phyloP scores from a whole-genome alignment of 208 protist genomes.

The Porcisia hertigi region DNA sequence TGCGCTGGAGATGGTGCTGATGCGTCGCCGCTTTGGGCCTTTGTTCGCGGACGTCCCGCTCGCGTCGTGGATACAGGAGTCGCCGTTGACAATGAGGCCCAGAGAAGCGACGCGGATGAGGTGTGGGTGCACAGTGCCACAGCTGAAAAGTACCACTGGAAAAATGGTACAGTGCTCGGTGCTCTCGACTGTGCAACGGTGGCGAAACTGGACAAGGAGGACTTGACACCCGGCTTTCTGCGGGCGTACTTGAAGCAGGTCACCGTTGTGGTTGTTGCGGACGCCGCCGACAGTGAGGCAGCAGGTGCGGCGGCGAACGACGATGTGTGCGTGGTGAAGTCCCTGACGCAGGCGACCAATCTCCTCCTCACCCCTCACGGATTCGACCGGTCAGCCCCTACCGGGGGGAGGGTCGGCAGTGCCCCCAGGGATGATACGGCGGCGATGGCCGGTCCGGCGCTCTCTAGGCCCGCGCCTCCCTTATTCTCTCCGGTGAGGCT shows the following conservation, averaged over 20 bases:
- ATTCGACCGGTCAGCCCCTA: conserved; percentile 6
- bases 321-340: conserved; percentile 24
- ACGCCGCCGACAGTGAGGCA: conserved; percentile 19
- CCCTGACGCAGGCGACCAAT: conserved; percentile 58
- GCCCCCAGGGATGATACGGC: conserved; percentile 2
- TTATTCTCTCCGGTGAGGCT: conserved; percentile 15
- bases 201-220: conserved; percentile 47
- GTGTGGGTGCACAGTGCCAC: conserved; percentile 21
- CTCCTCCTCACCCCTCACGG: conserved; percentile 57
- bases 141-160: conserved; percentile 53
- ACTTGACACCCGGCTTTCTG: conserved; percentile 71
- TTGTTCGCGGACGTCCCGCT: conserved; percentile 45
- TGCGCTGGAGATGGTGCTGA: conserved; percentile 1
- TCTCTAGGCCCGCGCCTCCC: not conserved
- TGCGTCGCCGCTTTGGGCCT: conserved; percentile 43
- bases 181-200: conserved; percentile 63
- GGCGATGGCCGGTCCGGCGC: not conserved
- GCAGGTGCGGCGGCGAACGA: conserved; percentile 1
- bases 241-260: conserved; percentile 45
- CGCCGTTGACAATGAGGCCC: conserved; percentile 3
- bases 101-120: not conserved
- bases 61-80: not conserved
- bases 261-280: conserved; percentile 34
- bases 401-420: not conserved
- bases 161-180: conserved; percentile 41